Base-by-base conservation (phyloP, 2,329 filamentous ascomycete genomes). In the Pseudogymnoascus sp. region DNA sequence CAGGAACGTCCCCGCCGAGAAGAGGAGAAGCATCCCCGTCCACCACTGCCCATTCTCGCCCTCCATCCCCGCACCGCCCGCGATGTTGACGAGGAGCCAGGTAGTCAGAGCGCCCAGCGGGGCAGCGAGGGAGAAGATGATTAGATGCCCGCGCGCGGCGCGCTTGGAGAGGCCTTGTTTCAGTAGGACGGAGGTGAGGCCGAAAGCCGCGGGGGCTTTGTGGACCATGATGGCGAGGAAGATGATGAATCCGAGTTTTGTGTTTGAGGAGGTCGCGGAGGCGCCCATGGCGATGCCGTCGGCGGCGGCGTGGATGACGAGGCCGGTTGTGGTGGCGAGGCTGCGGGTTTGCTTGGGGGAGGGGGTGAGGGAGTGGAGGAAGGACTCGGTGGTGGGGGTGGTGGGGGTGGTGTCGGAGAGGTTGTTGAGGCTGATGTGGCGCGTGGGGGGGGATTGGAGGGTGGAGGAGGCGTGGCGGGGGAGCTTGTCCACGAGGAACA, bases 151-250 rank as follows among this genome's bases (percentile, higher is more conserved):
- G 64, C 93, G 82, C 0, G 92, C 91, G 8, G 87, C 87, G 47
- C 93, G 86, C 75, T 96, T 97, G 11, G 90, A 91, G 0, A 97
- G 79, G 0, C 95, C 95, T 72, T 97, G 92, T 74, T 93, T 96
- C 56, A 99, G 80, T 56, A 99, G 78, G 1, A 97, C 85, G 1
- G 92, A 93, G 0, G 93, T 97, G 59, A 99, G 78, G 0, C 95
- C 95, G 77, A 99, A 99, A 0, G 95, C 93, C 1, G 95, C 95
- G 0, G 93, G 93, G 1, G 92, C 93, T 77, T 97, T 99, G 76
- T 99, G 95, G 5, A 97, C 85, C 90, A 99, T 96, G 69, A 99
- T 95, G 10, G 95, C 95, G 42, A 96, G 77, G 74, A 99, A 99
- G 40, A 99, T 91, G 69, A 99, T 90, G 65, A 97, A 86, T 37